Evolutionary conservation across 192 early-diverging fungal genomes (phyloP).

Genomic region (Umbelopsis sp.): DNA sequence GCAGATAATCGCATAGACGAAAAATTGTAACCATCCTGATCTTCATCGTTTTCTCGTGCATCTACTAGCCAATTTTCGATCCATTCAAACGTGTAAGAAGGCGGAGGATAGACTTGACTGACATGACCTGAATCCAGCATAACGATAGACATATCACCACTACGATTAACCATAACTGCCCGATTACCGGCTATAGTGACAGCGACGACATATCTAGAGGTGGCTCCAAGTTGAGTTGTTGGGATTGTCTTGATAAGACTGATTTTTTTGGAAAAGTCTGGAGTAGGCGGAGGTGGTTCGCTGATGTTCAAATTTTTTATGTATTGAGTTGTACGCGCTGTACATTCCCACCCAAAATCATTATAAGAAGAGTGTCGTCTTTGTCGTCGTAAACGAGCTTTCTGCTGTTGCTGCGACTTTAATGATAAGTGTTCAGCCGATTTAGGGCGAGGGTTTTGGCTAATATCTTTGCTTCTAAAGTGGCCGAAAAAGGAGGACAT

Average conservation of each 20-base stretch:
- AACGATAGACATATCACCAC: conserved; percentile 35
- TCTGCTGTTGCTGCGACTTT: neutral
- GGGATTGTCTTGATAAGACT: conserved; percentile 25
- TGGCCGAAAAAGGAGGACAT: conserved; percentile 19
- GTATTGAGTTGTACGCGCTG: conserved; percentile 31
- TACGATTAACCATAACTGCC: conserved; percentile 29
- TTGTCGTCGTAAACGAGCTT: conserved; percentile 1
- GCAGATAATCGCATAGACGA: conserved; percentile 24
- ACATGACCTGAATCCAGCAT: conserved; percentile 23
- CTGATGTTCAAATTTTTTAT: conserved; percentile 14
- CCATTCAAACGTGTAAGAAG: conserved; percentile 2
- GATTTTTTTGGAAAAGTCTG: conserved; percentile 6
- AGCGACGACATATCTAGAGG: conserved; percentile 23
- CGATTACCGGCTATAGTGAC: conserved; percentile 15
- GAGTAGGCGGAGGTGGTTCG: neutral
- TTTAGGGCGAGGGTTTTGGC: neutral
- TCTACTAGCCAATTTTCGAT: conserved; percentile 13
- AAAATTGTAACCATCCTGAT: conserved; percentile 38
- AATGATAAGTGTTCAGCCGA: neutral
- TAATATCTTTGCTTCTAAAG: neutral
- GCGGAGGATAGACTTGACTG: neutral
- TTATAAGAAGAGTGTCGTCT: conserved; percentile 38
- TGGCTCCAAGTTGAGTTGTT: conserved; percentile 8
- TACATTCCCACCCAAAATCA: conserved; percentile 39
- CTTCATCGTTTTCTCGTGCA: conserved; percentile 27